These are phyloP conservation scores for Aspergillus tamarii DNA, from an alignment of 2,329 filamentous ascomycete genomes.

Conservation along the genomic window DNA sequence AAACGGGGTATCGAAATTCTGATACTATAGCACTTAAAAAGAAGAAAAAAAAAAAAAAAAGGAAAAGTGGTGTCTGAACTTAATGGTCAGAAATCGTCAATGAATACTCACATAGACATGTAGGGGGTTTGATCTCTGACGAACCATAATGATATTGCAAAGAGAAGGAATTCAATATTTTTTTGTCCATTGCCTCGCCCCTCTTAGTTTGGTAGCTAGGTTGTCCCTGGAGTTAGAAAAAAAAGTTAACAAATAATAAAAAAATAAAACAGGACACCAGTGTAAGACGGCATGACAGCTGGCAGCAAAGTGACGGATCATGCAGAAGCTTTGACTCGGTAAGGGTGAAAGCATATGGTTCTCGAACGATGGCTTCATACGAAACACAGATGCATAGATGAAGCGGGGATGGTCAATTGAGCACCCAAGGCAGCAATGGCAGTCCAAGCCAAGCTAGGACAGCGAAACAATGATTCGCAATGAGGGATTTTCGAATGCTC, in stretches of 20 bases:
- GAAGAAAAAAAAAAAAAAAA: constrained; percentile 9
- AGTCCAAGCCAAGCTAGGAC: constrained; percentile 31
- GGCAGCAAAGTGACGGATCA: constrained; percentile 35
- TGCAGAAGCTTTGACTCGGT: constrained; percentile 39
- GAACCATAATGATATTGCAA: constrained; percentile 9
- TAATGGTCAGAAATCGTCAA: constrained; percentile 26
- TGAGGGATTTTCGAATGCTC: constrained; percentile 43
- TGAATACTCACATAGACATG: constrained; percentile 17
- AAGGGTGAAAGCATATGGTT: constrained; percentile 27
- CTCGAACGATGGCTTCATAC: constrained; percentile 29
- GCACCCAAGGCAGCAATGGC: constrained; percentile 33
- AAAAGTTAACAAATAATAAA: constrained; percentile 10
- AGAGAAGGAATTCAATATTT: neutral
- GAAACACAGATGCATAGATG: constrained; percentile 32
- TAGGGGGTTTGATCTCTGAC: constrained; percentile 19
- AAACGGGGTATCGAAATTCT: constrained; percentile 19
- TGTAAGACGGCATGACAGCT: constrained; percentile 39
- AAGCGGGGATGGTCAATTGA: constrained; percentile 35
- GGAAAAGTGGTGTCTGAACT: constrained; percentile 10
- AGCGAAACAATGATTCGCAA: constrained; percentile 23
- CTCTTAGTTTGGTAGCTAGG: constrained; percentile 26
- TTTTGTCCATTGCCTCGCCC: neutral
- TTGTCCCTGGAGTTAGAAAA: constrained; percentile 23
- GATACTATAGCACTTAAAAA: constrained; percentile 11
- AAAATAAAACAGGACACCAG: constrained; percentile 26